Conservation (phyloP, 2,329 filamentous ascomycete species). For the Emmonsia crescens region DNA sequence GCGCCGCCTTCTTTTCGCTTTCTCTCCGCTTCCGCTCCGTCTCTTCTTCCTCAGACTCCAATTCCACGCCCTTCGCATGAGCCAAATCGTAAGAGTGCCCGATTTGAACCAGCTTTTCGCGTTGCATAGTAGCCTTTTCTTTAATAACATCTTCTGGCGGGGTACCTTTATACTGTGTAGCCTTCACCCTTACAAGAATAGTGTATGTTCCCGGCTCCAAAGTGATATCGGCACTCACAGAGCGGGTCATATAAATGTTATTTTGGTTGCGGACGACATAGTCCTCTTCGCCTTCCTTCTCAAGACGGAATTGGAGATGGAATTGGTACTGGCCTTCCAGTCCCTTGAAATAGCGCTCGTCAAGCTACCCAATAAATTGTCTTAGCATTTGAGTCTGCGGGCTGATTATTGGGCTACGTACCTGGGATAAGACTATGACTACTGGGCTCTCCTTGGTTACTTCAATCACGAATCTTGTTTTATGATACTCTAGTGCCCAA, state of each 20-base stretch:
- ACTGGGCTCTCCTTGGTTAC: conserved; percentile 42
- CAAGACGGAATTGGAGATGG: conserved; percentile 47
- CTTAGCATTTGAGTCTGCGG: conserved; percentile 11
- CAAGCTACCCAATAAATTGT: conserved; percentile 30
- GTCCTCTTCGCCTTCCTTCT: conserved; percentile 49
- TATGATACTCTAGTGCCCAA: conserved; percentile 51
- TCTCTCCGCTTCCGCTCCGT: conserved; percentile 26
- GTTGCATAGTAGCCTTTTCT: conserved; percentile 48
- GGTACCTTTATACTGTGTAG: conserved; percentile 42
- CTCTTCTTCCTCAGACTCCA: conserved; percentile 27
- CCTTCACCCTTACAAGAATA: conserved; percentile 64
- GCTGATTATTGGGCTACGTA: conserved; percentile 11
- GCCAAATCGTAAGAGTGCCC: conserved; percentile 38
- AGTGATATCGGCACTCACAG: conserved; percentile 64
- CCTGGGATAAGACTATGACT: conserved; percentile 49
- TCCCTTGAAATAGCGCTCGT: conserved; percentile 50
- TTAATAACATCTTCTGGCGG: conserved; percentile 59
- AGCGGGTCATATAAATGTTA: conserved; percentile 55
- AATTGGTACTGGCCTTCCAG: conserved; percentile 48
- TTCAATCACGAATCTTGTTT: conserved; percentile 48
- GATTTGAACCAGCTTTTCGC: conserved; percentile 57
- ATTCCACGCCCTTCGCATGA: conserved; percentile 33
- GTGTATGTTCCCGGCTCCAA: conserved; percentile 66
- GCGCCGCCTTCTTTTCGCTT: conserved; percentile 19
- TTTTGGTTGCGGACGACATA: conserved; percentile 48